Evolutionary conservation across 768 basidiomycete genomes (phyloP).

Genomic region (Trametes elegans): DNA sequence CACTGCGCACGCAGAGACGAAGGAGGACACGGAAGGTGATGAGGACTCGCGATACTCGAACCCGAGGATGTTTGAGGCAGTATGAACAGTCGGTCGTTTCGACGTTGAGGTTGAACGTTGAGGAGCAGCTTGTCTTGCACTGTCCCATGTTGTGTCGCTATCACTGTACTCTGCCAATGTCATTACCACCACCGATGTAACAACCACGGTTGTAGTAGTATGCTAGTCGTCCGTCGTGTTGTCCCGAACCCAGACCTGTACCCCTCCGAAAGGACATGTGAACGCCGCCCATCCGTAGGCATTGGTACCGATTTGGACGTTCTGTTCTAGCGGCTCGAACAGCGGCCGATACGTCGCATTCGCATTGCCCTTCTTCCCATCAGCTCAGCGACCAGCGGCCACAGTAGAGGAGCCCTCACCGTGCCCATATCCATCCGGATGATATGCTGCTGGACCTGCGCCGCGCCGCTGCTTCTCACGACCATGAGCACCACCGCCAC

Average conservation of each 20-base stretch:
- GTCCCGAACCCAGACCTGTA: constrained; percentile 63
- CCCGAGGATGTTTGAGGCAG: not conserved
- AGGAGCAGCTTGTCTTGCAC: not conserved
- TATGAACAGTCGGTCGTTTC: too few species aligned
- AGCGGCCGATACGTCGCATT: constrained; percentile 45
- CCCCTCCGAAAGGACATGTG: constrained; percentile 50
- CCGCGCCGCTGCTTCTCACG: constrained; percentile 36
- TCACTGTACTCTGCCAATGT: not conserved
- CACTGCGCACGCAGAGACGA: not conserved
- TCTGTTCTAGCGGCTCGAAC: constrained; percentile 42
- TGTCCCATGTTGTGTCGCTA: not conserved
- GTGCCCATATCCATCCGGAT: constrained; percentile 67
- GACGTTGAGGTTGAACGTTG: not conserved
- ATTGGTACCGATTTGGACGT: constrained; percentile 46
- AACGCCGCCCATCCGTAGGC: constrained; percentile 65
- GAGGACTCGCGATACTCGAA: not conserved
- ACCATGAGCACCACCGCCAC: constrained; percentile 25
- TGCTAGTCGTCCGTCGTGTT: not conserved
- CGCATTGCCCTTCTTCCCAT: constrained; percentile 28
- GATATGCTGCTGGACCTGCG: not conserved
- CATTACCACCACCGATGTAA: not conserved
- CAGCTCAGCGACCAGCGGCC: constrained; percentile 31
- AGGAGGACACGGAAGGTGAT: not conserved
- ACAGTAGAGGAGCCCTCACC: constrained; percentile 1
- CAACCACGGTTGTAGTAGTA: not conserved